Evolutionary conservation across 2,329 filamentous ascomycete species (phyloP), one percentile per base, ranked within the genome.

Genomic region (Fusarium sp.): DNA sequence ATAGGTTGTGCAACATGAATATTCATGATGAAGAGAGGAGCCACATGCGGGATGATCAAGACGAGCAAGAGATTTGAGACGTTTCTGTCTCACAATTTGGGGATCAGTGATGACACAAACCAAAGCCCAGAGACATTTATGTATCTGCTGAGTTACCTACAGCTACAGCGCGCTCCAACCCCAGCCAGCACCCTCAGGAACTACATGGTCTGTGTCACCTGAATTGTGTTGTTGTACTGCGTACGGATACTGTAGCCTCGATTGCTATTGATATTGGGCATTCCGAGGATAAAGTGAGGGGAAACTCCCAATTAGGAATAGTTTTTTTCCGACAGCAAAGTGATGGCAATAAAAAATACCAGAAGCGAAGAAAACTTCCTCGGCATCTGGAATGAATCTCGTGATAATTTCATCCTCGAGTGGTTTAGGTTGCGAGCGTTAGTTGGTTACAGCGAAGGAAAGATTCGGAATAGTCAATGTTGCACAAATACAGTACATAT

Each of bases 271-370:
- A 17, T 4, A 19, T 19, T 19, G 19, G 31, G 21, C 15, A 48
- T 25, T 25, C 23, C 23, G 6, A 49, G 27, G n/a, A 33, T 29
- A n/a, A 38, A 62, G 23, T 49, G 61, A 63, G 57, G 62, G 62
- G 53, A 65, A 66, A 47, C 51, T 42, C 46, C 62, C 11, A 35
- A 60, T 66, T 39, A 31, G 62, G 57, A 63, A 66, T 66, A 41
- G 57, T 11, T 42, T 11, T 38, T 27, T 33, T 21, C 15, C 23
- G 15, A 11, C 39, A 17, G 14, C 29, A 49, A 38, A 31, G 19
- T 48, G 21, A 21, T 27, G 13, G 3, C 3, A 25, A 25, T 33
- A 36, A 23, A 19, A 14, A 47, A 32, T 14, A 32, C 4, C 31
- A 10, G 25, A 27, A 31, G 9, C 13, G 11, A 32, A 14, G 6